phyloP scores from a whole-genome alignment of 2,329 filamentous ascomycete genomes.

The Scolecobasidium constrictum region DNA sequence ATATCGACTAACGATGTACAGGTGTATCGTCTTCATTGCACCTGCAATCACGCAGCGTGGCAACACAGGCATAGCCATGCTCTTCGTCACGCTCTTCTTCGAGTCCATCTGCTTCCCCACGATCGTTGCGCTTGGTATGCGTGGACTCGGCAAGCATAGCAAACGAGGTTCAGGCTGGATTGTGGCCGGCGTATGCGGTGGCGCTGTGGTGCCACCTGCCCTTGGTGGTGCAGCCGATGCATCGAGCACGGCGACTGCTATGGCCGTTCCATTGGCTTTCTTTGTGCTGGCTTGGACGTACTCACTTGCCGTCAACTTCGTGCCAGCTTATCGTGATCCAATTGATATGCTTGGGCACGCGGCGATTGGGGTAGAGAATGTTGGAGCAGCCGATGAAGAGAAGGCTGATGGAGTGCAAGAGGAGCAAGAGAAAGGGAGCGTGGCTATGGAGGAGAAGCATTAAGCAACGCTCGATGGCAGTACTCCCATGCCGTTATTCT shows the following conservation, averaged over 20 bases:
- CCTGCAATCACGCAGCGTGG: slow-evolving; percentile 21
- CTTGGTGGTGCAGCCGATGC: background rate
- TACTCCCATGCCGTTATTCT: no score
- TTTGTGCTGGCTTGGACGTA: slow-evolving; percentile 10
- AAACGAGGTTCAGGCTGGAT: slow-evolving; percentile 27
- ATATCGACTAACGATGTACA: no score
- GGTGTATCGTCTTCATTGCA: slow-evolving; percentile 24
- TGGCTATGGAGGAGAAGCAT: no score
- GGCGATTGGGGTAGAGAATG: background rate
- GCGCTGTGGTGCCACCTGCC: slow-evolving; percentile 22
- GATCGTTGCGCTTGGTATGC: slow-evolving; percentile 24
- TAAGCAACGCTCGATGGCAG: no score
- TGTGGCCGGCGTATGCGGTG: slow-evolving; percentile 24
- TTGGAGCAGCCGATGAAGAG: background rate
- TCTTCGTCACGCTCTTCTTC: slow-evolving; percentile 27
- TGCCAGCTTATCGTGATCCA: background rate
- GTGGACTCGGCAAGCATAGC: slow-evolving; percentile 27
- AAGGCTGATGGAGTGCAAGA: no score
- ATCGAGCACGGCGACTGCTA: slow-evolving; percentile 17
- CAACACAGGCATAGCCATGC: slow-evolving; percentile 17
- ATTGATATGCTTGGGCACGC: background rate
- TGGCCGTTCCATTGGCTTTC: slow-evolving; percentile 24
- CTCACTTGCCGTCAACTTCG: slow-evolving; percentile 1
- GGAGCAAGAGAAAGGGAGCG: no score
- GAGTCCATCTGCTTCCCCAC: slow-evolving; percentile 25